Percentiles rank a stretch among this genome's conserved stretches.
Conservation (phyloP, 768 basidiomycete genomes). For the Podaxis carcinomalis region DNA sequence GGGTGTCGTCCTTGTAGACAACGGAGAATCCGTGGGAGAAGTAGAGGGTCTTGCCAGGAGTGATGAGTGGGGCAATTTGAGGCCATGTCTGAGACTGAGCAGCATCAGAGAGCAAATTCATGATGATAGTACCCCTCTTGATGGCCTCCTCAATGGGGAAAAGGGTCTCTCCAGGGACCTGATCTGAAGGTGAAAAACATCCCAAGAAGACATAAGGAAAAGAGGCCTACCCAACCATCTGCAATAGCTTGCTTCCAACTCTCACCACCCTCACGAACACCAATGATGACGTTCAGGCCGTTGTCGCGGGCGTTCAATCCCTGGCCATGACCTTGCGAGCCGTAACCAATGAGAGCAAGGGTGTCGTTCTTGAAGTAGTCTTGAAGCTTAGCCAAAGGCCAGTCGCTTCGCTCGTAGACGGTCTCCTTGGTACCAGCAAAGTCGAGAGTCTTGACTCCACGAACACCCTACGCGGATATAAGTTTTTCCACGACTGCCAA, state of each 20-base stretch:
- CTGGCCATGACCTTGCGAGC: slow-evolving; percentile 98
- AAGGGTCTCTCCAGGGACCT: slow-evolving; percentile 95
- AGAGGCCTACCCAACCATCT: slow-evolving; percentile 82
- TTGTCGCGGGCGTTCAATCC: slow-evolving; percentile 99
- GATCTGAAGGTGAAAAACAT: slow-evolving; percentile 2
- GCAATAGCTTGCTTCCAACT: slow-evolving; percentile 94
- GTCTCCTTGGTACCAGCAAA: slow-evolving; percentile 93
- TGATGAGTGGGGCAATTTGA: slow-evolving; percentile 86
- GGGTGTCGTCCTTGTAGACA: slow-evolving; percentile 96
- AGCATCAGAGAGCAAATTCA: slow-evolving; percentile 99
- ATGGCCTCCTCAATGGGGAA: slow-evolving; percentile 99
- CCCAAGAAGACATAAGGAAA: slow-evolving; percentile 1
- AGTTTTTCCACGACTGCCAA: neutral
- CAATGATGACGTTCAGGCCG: slow-evolving; percentile 96
- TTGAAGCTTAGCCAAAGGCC: slow-evolving; percentile 96
- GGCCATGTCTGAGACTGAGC: slow-evolving; percentile 99
- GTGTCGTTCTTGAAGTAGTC: slow-evolving; percentile 99
- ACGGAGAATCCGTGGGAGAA: slow-evolving; percentile 99
- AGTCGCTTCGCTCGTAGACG: slow-evolving; percentile 95
- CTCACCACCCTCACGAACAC: slow-evolving; percentile 95
- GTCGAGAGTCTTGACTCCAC: slow-evolving; percentile 93
- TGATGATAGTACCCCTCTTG: slow-evolving; percentile 93
- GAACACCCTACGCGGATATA: slow-evolving; percentile 39
- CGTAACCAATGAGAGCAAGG: slow-evolving; percentile 97
- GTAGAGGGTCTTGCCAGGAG: slow-evolving; percentile 99